phyloP scores from a whole-genome alignment of 164 flowering plant genomes.

The Paratinospora sagittata region DNA sequence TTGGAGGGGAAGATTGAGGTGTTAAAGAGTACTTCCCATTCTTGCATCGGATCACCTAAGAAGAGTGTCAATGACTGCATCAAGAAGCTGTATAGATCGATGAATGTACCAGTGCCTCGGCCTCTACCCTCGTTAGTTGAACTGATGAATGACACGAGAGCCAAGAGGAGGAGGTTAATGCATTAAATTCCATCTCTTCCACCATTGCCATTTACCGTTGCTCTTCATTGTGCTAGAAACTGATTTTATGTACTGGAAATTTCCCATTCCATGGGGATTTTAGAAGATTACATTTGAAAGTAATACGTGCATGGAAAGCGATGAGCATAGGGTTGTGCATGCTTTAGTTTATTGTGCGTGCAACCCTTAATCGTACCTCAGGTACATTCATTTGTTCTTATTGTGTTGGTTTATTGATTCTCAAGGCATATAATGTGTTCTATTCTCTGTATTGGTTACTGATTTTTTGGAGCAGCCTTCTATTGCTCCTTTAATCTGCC shows the following conservation, averaged over 20 bases:
- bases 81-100: conserved; percentile 64
- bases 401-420: too few species aligned
- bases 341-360: too few species aligned
- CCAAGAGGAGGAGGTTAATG: conserved; percentile 22
- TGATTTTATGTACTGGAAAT: not conserved
- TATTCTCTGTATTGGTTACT: too few species aligned
- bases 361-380: too few species aligned
- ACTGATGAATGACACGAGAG: conserved; percentile 44
- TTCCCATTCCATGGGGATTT: not conserved
- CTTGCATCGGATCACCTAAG: conserved; percentile 27
- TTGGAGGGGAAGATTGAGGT: conserved; percentile 11
- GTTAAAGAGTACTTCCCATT: conserved; percentile 10
- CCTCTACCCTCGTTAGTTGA: conserved; percentile 74
- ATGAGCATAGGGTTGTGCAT: not conserved
- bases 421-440: too few species aligned
- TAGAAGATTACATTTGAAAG: not conserved
- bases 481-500: too few species aligned
- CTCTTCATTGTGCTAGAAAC: not conserved
- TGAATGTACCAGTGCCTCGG: conserved; percentile 72
- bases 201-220: not conserved
- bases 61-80: conserved; percentile 34
- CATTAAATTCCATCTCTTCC: not conserved
- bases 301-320: not conserved
- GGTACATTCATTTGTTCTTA: too few species aligned
- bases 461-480: too few species aligned